These are phyloP conservation scores for Knufia fluminis DNA, from an alignment of 2,329 filamentous ascomycete genomes.

Conservation along the genomic window DNA sequence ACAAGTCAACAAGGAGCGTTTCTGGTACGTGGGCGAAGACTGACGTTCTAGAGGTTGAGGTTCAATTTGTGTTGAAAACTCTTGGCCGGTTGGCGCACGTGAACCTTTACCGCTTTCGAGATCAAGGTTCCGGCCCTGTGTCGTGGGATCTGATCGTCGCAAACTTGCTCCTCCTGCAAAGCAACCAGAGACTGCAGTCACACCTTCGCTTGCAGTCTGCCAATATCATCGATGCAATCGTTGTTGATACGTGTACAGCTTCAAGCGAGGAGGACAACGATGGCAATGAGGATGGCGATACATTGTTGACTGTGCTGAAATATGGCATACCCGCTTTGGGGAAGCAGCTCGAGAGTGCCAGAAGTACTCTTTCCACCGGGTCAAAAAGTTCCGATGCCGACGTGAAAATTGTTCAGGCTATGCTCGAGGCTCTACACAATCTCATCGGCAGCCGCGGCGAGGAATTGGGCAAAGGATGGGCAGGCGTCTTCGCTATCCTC, in stretches of 20 bases:
- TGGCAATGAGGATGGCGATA: constrained; percentile 13
- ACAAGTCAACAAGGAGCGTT: constrained; percentile 32
- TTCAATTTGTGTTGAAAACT: constrained; percentile 57
- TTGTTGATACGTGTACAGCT: constrained; percentile 36
- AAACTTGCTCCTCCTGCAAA: constrained; percentile 41
- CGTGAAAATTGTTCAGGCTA: constrained; percentile 3
- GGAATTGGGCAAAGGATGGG: constrained; percentile 56
- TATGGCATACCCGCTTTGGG: constrained; percentile 16
- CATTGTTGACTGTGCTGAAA: constrained; percentile 7
- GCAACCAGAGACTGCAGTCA: constrained; percentile 30
- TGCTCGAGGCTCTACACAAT: constrained; percentile 66
- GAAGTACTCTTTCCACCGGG: neutral
- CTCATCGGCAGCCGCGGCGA: constrained; percentile 86
- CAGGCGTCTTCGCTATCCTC: constrained; percentile 74
- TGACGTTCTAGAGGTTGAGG: constrained; percentile 35
- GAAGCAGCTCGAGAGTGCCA: constrained; percentile 13
- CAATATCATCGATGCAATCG: constrained; percentile 47
- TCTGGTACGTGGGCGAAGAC: constrained; percentile 33
- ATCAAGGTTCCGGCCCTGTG: constrained; percentile 55
- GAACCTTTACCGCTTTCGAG: constrained; percentile 65
- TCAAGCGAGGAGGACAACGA: constrained; percentile 27
- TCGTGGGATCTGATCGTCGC: constrained; percentile 65
- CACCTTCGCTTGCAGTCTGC: constrained; percentile 44
- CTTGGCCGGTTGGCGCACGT: constrained; percentile 62
- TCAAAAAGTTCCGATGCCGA: constrained; percentile 8